These are phyloP conservation scores for Ophiocordyceps unilateralis DNA, from an alignment of 2,329 filamentous ascomycete species.

Conservation along the genomic window DNA sequence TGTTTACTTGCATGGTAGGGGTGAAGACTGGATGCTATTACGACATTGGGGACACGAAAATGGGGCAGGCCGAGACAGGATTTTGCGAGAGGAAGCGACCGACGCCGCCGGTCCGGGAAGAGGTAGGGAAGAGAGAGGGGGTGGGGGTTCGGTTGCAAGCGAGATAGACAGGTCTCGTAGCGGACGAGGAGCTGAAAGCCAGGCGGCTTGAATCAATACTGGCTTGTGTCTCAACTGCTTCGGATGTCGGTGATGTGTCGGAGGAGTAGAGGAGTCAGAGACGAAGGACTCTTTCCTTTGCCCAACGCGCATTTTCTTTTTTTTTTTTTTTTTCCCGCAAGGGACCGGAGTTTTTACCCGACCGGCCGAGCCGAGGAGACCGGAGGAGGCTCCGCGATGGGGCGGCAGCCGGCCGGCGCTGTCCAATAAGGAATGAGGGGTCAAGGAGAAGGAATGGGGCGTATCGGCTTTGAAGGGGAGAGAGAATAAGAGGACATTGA, in stretches of 20 bases:
- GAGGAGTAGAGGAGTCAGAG: no score
- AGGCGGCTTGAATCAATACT: conserved; percentile 3
- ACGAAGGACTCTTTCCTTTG: background rate
- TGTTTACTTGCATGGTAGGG: background rate
- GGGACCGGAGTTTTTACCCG: background rate
- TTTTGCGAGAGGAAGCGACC: background rate
- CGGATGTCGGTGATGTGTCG: background rate
- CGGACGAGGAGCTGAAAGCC: conserved; percentile 1
- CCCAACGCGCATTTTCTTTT: background rate
- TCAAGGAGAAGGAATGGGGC: no score
- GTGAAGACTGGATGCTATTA: background rate
- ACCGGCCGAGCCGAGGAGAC: background rate
- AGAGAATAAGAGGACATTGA: no score
- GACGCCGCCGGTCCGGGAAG: background rate
- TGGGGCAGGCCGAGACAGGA: background rate
- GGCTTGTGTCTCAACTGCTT: background rate
- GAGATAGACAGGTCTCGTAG: conserved; percentile 1
- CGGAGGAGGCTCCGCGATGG: background rate
- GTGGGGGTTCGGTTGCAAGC: background rate
- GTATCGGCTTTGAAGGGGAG: no score
- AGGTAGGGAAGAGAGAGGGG: background rate
- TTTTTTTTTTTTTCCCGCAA: background rate
- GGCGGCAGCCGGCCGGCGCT: no score
- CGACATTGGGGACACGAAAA: background rate
- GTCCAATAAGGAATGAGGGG: no score